A percentile compares a stretch with the other conserved stretches of the same genome.
phyloP scores from a whole-genome alignment of 2,329 filamentous ascomycete species.

The Fusarium sublunatum region DNA sequence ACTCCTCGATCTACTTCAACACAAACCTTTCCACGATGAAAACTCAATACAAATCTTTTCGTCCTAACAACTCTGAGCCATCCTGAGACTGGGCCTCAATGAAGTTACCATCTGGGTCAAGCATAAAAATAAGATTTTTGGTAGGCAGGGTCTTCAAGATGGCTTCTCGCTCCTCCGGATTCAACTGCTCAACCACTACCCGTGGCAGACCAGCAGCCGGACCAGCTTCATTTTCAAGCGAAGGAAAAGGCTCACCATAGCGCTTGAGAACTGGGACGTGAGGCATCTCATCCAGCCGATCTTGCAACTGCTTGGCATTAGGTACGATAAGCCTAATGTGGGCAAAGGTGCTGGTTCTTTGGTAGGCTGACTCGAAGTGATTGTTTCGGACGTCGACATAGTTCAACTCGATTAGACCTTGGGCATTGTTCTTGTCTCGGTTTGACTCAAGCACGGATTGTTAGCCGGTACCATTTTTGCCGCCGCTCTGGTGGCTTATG shows the following conservation, averaged over 20 bases:
- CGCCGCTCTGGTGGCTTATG: too few relatives aligned
- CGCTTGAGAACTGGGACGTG: slow-evolving; percentile 5
- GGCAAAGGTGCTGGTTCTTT: slow-evolving; percentile 3
- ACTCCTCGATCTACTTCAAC: too few relatives aligned
- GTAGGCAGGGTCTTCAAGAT: background rate
- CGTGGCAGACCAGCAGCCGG: background rate
- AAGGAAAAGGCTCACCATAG: background rate
- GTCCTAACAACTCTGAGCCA: background rate
- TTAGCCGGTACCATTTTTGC: too few relatives aligned
- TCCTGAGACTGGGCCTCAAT: slow-evolving; percentile 18
- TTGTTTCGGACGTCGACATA: too few relatives aligned
- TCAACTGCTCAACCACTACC: background rate
- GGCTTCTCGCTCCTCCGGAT: slow-evolving; percentile 1
- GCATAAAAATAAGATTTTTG: background rate
- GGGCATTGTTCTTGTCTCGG: too few relatives aligned
- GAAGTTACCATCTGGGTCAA: slow-evolving; percentile 17
- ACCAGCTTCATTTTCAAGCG: slow-evolving; percentile 3
- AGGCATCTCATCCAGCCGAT: slow-evolving; percentile 6
- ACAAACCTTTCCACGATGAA: too few relatives aligned
- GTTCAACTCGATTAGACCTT: too few relatives aligned
- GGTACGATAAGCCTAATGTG: slow-evolving; percentile 15
- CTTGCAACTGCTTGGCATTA: background rate
- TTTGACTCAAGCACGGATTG: too few relatives aligned
- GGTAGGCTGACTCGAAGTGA: too few relatives aligned
- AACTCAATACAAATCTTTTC: too few relatives aligned